Evolutionary conservation across 1,284 basidiomycete species (phyloP).

Genomic region (Gymnopus androsaceus): DNA sequence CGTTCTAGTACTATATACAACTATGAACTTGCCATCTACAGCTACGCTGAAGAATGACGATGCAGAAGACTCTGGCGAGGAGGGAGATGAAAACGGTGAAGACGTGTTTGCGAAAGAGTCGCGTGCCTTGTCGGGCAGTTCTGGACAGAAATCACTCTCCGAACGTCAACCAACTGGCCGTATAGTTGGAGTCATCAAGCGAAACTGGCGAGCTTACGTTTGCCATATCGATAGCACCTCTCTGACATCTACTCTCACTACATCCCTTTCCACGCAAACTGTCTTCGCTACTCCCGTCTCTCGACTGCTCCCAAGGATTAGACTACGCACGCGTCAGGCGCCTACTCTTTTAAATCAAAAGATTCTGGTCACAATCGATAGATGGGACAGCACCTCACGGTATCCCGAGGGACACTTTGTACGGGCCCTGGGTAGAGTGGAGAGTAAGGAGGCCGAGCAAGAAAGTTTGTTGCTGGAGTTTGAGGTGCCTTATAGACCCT

Average conservation of each 20-base stretch:
- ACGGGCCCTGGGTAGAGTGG: conserved; percentile 86
- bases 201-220: conserved; percentile 96
- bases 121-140: conserved; percentile 44
- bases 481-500: conserved; percentile 95
- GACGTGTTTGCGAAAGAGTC: conserved; percentile 53
- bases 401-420: conserved; percentile 99
- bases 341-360: conserved; percentile 89
- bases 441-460: conserved; percentile 95
- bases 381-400: conserved; percentile 84
- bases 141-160: conserved; percentile 37
- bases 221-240: conserved; percentile 94
- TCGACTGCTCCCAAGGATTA: conserved; percentile 89
- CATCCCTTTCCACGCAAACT: conserved; percentile 86
- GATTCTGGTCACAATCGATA: conserved; percentile 93
- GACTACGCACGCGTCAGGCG: conserved; percentile 93
- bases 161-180: conserved; percentile 89
- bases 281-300: conserved; percentile 96
- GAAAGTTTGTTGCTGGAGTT: conserved; percentile 94
- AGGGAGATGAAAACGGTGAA: conserved; percentile 48
- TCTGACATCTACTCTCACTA: conserved; percentile 76
- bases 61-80: conserved; percentile 70
- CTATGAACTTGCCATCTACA: conserved; percentile 28
- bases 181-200: conserved; percentile 90
- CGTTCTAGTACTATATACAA: conserved; percentile 10
- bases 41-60: conserved; percentile 90